Conservation (phyloP, 768 basidiomycete genomes). For the Boletellus ananas region DNA sequence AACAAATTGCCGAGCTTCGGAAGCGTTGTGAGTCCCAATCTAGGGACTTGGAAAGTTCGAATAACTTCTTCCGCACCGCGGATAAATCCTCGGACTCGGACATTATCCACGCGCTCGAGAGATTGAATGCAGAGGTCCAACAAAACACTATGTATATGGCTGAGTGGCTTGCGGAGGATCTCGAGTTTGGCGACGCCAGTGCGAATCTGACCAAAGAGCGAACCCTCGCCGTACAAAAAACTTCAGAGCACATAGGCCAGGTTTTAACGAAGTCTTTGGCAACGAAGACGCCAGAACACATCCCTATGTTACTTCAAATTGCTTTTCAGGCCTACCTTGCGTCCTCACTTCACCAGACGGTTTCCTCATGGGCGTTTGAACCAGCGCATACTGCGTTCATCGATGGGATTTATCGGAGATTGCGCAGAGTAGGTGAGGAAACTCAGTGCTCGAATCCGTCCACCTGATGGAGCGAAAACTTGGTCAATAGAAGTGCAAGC, state of each 20-base stretch:
- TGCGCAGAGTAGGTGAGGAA: slow-evolving; percentile 9
- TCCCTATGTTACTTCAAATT: slow-evolving; percentile 9
- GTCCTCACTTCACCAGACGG: background rate
- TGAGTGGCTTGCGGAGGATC: background rate
- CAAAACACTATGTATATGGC: slow-evolving; percentile 9
- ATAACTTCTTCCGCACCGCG: slow-evolving; percentile 1
- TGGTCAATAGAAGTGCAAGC: slow-evolving; percentile 10
- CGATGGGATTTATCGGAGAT: slow-evolving; percentile 5
- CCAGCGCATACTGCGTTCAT: slow-evolving; percentile 3
- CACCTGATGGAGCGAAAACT: background rate
- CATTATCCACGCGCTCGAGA: slow-evolving; percentile 3
- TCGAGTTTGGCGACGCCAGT: background rate
- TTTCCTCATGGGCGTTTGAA: slow-evolving; percentile 9
- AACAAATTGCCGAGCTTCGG: slow-evolving; percentile 1
- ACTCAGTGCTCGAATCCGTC: background rate
- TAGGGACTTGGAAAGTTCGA: slow-evolving; percentile 8
- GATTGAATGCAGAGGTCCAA: slow-evolving; percentile 11
- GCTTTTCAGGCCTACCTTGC: slow-evolving; percentile 9
- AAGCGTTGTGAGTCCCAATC: slow-evolving; percentile 8
- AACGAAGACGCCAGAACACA: background rate
- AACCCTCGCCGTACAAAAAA: background rate
- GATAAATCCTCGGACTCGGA: slow-evolving; percentile 14
- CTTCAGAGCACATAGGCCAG: background rate
- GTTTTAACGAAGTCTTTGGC: background rate
- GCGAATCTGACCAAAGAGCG: slow-evolving; percentile 2